These are phyloP conservation scores for Candida wancherniae DNA, from an alignment of 805 yeast genomes.

Conservation along the genomic window DNA sequence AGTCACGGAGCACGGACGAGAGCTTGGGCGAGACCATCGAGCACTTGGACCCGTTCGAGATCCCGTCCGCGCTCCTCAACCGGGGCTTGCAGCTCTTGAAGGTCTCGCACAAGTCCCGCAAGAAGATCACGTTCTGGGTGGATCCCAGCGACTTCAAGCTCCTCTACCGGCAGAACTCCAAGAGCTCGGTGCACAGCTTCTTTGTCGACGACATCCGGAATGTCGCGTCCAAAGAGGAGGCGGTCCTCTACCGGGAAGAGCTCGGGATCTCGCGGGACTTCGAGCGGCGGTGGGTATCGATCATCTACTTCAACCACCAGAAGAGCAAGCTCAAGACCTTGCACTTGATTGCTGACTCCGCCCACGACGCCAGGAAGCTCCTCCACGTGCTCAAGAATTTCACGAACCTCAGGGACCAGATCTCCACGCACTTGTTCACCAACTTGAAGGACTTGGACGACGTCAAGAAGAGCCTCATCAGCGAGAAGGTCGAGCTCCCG, in stretches of 20 bases:
- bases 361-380: slow-evolving; percentile 52
- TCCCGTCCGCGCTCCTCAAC: slow-evolving; percentile 38
- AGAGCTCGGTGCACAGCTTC: slow-evolving; percentile 23
- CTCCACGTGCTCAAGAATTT: slow-evolving; percentile 55
- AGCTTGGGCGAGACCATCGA: slow-evolving; percentile 7
- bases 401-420: slow-evolving; percentile 56
- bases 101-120: slow-evolving; percentile 65
- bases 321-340: slow-evolving; percentile 68
- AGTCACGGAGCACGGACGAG: no score
- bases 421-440: slow-evolving; percentile 48
- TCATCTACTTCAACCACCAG: slow-evolving; percentile 60
- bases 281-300: slow-evolving; percentile 71
- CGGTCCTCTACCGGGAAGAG: slow-evolving; percentile 82
- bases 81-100: slow-evolving; percentile 62
- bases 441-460: slow-evolving; percentile 36
- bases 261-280: slow-evolving; percentile 65
- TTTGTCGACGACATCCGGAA: slow-evolving; percentile 60
- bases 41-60: slow-evolving; percentile 12
- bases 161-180: slow-evolving; percentile 39
- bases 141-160: slow-evolving; percentile 52
- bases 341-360: slow-evolving; percentile 70
- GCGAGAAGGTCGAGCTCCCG: slow-evolving; percentile 18
- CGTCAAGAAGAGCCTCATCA: slow-evolving; percentile 21
- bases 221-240: slow-evolving; percentile 61
- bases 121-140: slow-evolving; percentile 52